phyloP scores from a whole-genome alignment of 768 basidiomycete genomes.

The Lentinula lateritia region DNA sequence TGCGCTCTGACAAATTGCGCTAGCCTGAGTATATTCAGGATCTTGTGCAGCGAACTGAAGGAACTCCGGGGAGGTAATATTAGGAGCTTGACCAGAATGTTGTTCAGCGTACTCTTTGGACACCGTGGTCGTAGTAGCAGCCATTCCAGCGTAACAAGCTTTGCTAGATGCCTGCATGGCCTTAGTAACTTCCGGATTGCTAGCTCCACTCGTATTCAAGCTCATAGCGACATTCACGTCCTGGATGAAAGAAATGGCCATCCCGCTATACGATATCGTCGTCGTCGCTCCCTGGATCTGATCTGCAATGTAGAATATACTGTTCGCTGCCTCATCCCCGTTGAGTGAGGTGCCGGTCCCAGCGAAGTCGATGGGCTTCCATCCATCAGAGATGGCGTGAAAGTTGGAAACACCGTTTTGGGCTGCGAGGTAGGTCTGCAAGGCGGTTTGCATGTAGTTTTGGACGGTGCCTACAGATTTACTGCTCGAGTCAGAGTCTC shows the following conservation, averaged over 20 bases:
- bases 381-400: background rate
- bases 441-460: slow-evolving; percentile 1
- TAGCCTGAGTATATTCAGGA: background rate
- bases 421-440: background rate
- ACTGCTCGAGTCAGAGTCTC: background rate
- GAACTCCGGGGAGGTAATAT: background rate
- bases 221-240: background rate
- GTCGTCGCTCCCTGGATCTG: background rate
- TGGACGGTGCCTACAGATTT: background rate
- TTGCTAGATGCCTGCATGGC: background rate
- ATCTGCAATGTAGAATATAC: background rate
- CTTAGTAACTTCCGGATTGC: background rate
- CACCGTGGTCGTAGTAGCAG: background rate
- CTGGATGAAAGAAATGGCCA: background rate
- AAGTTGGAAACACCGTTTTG: background rate
- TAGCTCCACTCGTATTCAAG: background rate
- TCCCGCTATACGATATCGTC: background rate
- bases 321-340: background rate
- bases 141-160: background rate
- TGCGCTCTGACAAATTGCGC: background rate
- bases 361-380: slow-evolving; percentile 1
- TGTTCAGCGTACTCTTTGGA: background rate
- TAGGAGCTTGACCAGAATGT: background rate
- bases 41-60: background rate
- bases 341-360: background rate